Evolutionary conservation across 23 red algal genomes (phyloP), one percentile per base, ranked within the genome.

Genomic region (Gracilaria caudata): DNA sequence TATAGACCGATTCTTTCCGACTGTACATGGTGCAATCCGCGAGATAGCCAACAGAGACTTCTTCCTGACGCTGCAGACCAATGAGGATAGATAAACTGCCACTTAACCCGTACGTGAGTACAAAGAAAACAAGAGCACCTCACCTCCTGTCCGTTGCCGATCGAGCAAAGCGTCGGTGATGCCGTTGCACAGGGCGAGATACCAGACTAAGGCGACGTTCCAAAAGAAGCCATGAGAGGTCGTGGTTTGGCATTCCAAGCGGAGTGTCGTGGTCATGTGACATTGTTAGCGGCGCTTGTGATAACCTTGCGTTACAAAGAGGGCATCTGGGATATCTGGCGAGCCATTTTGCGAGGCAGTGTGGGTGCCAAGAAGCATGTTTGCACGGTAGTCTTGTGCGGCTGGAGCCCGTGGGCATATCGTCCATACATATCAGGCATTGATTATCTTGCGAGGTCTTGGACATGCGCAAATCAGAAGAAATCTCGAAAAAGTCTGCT

Each of bases 371-470:
- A 2, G 43, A 64, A 28, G 82, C 82, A 30, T 86, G 82, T 33
- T 55, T 55, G 49, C 82, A 86, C 2, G 82, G 82, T 37, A 86
- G 51, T 53, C 82, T 46, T 20, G 65, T 68, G 20, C 60, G 47
- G 8, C 35, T 55, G 7, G 82, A 10, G n/a, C 61, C 61, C 26
- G 37, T 30, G 14, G 82, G 82, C 23, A 86, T 44, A 37, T 86
- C 65, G 34, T 86, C 82, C 41, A 86, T 61, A 40, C 82, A 86
- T 64, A 86, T 86, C 2, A 86, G 40, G 53, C 82, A 86, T 44
- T 71, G 63, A 7, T 37, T n/a, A 57, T 86, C 61, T 40, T 68
- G 45, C 12, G 82, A 86, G 64, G 66, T 44, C 25, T 68, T 71
- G 2, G 82, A 86, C 7, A 49, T 26, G n/a, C 82, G 82, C 33